Base-by-base conservation (phyloP, 805 yeast species). In the Sugiyamaella americana region DNA sequence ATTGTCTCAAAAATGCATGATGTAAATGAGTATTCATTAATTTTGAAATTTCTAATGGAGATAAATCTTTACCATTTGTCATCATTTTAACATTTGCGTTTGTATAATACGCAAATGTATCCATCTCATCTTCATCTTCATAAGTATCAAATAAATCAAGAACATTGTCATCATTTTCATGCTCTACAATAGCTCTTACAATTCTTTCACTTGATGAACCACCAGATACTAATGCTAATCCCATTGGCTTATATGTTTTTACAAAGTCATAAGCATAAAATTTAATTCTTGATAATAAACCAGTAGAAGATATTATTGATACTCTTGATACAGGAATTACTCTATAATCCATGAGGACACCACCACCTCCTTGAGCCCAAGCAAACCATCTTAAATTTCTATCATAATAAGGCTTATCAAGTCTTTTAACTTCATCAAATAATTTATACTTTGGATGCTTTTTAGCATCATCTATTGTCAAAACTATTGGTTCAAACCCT, bases 1-100 rank as follows among this genome's bases (percentile, higher is more conserved):
- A 58, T 17, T 51, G 49, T 19, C 48, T 43, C 26, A 60, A 21
- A 40, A 58, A 60, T 4, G 51, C 44, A 20, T 54, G 53, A 37
- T 59, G 63, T 43, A 60, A 46, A 37, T 60, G 64, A 4, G 55
- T 50, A 18, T 57, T 55, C 48, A 59, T 57, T 8, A 60, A 48
- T 5, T 46, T 55, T 4, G 62, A 60, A n/a, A 56, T 43, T 13
- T 48, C 46, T 21, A 26, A 16, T 19, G 43, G 17, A 19, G 13
- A 17, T 17, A 44, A 50, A n/a, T 50, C 20, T 1, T 40, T 41
- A 13, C 45, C 49, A 32, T 44, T 43, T 5, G 40, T 4, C 10
- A 50, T 41, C 16, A n/a, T 39, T 4, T 26, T 23, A n/a, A 57
- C 54, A 19, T 47, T 53, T n/a, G 44, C 51, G 10, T 35, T 38